Conservation (phyloP, 2,329 filamentous ascomycete genomes). For the Pseudogymnoascus sp. region DNA sequence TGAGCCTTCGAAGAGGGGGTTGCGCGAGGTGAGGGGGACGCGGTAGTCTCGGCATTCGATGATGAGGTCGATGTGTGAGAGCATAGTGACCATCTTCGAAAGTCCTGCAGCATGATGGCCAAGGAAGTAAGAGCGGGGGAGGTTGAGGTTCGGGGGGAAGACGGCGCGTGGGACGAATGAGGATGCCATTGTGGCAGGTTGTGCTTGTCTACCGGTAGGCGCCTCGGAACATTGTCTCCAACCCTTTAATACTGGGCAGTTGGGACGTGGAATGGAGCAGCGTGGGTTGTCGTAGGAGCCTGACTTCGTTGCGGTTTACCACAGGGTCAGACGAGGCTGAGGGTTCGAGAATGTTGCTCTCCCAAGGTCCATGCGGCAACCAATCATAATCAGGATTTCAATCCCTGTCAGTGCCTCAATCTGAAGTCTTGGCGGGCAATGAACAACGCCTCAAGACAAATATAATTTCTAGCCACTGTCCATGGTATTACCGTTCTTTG, state of each 20-base stretch:
- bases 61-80: conserved; percentile 76
- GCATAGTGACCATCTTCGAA: conserved; percentile 69
- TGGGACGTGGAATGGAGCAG: background rate
- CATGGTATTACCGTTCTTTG: background rate
- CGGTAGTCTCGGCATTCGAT: conserved; percentile 94
- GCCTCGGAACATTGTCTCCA: conserved; percentile 1
- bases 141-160: conserved; percentile 64
- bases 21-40: conserved; percentile 79
- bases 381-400: background rate
- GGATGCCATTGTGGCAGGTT: conserved; percentile 10
- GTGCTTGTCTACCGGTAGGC: background rate
- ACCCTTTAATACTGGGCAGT: background rate
- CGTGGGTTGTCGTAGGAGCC: background rate
- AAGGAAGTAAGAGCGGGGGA: conserved; percentile 86
- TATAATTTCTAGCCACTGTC: background rate
- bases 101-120: conserved; percentile 84
- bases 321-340: background rate
- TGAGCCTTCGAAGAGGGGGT: conserved; percentile 76
- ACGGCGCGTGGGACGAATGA: conserved; percentile 63
- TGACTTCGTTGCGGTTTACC: background rate
- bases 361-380: background rate
- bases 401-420: background rate
- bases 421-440: background rate
- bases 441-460: background rate
- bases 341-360: background rate